These are phyloP conservation scores for Geosmithia flava DNA, from an alignment of 2,329 filamentous ascomycete species.

Conservation along the genomic window DNA sequence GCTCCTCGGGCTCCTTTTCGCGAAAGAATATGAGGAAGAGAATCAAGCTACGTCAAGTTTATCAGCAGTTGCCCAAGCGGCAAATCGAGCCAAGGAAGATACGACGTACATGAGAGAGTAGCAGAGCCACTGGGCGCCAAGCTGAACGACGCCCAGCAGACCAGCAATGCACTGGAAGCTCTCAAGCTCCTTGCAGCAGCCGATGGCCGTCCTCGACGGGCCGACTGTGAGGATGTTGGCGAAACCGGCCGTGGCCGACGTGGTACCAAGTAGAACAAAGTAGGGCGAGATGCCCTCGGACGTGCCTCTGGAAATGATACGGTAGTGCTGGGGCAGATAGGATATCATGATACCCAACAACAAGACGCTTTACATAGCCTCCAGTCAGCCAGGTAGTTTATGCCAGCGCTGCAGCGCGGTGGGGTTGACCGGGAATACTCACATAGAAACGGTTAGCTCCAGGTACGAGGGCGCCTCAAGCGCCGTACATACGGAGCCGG, in stretches of 20 bases:
- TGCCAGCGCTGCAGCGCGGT: background rate
- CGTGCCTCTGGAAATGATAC: conserved; percentile 74
- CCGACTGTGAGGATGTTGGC: conserved; percentile 85
- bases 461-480: conserved; percentile 40
- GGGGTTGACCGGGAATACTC: conserved; percentile 8
- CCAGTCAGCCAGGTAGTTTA: background rate
- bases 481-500: conserved; percentile 27
- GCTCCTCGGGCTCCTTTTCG: conserved; percentile 34
- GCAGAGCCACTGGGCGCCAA: conserved; percentile 84
- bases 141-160: conserved; percentile 77
- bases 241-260: conserved; percentile 77
- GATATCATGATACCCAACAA: conserved; percentile 81
- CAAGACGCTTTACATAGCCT: conserved; percentile 42
- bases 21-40: conserved; percentile 95
- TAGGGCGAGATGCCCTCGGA: conserved; percentile 93
- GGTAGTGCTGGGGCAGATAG: conserved; percentile 88
- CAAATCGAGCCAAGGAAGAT: background rate
- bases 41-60: conserved; percentile 50
- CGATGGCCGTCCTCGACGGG: conserved; percentile 70
- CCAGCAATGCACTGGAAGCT: conserved; percentile 76
- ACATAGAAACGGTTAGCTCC: conserved; percentile 46
- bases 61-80: conserved; percentile 8
- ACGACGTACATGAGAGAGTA: conserved; percentile 74
- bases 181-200: conserved; percentile 73
- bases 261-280: conserved; percentile 87